Conservation (phyloP, 352 stramenopile genomes). For the Elongisporangium anandrum region DNA sequence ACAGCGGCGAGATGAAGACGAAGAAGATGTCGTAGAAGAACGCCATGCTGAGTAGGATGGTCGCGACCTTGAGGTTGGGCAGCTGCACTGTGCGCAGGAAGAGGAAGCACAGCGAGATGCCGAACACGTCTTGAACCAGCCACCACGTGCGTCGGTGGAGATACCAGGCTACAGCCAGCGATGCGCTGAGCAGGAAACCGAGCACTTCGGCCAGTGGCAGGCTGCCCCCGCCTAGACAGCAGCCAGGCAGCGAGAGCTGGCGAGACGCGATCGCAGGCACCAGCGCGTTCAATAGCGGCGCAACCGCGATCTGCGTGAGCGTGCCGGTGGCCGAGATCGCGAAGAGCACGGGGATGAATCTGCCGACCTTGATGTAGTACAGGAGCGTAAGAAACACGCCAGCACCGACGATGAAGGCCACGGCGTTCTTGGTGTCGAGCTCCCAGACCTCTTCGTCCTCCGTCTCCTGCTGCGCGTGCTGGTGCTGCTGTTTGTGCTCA, state of each 20-base stretch:
- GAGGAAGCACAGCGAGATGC: slow-evolving; percentile 89
- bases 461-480: slow-evolving; percentile 7
- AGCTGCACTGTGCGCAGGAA: slow-evolving; percentile 91
- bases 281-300: slow-evolving; percentile 27
- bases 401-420: slow-evolving; percentile 60
- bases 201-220: slow-evolving; percentile 47
- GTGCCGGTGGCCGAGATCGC: slow-evolving; percentile 42
- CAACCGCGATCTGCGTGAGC: slow-evolving; percentile 49
- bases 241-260: slow-evolving; percentile 24
- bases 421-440: slow-evolving; percentile 50
- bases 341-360: slow-evolving; percentile 67
- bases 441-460: slow-evolving; percentile 42
- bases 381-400: slow-evolving; percentile 61
- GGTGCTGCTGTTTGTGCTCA: slow-evolving; percentile 17
- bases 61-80: slow-evolving; percentile 88
- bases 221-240: slow-evolving; percentile 23
- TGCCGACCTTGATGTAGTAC: slow-evolving; percentile 64
- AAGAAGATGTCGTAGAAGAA: slow-evolving; percentile 97
- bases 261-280: slow-evolving; percentile 29
- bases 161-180: slow-evolving; percentile 57
- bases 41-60: slow-evolving; percentile 85
- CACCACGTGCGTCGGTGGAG: slow-evolving; percentile 63
- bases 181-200: slow-evolving; percentile 25
- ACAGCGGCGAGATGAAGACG: slow-evolving; percentile 90
- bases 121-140: slow-evolving; percentile 91